These are phyloP conservation scores for Ceratocystis eucalypticola DNA, from an alignment of 2,329 filamentous ascomycete genomes.

Conservation along the genomic window DNA sequence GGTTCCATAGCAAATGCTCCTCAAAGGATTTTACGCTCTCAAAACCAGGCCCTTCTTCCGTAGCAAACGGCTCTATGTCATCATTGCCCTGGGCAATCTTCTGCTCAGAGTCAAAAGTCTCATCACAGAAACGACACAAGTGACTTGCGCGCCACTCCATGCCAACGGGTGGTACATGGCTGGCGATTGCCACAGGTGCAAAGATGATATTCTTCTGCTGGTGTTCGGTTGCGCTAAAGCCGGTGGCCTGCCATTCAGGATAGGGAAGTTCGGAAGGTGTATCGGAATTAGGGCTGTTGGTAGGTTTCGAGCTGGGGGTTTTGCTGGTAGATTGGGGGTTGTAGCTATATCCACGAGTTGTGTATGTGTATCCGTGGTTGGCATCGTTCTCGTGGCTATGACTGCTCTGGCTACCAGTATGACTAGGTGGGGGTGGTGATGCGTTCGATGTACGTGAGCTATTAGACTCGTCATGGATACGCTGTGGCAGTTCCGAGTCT, in stretches of 20 bases:
- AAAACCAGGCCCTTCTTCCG: slow-evolving; percentile 37
- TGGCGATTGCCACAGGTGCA: slow-evolving; percentile 44
- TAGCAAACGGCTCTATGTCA: slow-evolving; percentile 38
- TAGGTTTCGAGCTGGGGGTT: background rate
- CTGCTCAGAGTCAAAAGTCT: slow-evolving; percentile 33
- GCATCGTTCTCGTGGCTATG: background rate
- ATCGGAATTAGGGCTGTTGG: slow-evolving; percentile 22
- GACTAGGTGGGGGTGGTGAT: slow-evolving; percentile 18
- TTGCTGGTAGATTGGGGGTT: slow-evolving; percentile 8
- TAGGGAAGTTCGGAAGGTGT: slow-evolving; percentile 19
- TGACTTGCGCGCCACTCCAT: slow-evolving; percentile 41
- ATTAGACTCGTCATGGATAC: background rate
- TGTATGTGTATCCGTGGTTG: background rate
- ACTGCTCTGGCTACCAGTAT: background rate
- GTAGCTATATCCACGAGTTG: slow-evolving; percentile 1
- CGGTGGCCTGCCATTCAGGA: slow-evolving; percentile 41
- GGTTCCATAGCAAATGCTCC: slow-evolving; percentile 45
- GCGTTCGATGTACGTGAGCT: slow-evolving; percentile 7
- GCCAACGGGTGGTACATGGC: slow-evolving; percentile 38
- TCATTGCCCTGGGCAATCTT: slow-evolving; percentile 32
- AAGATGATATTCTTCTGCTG: slow-evolving; percentile 41
- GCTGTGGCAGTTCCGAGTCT: slow-evolving; percentile 8
- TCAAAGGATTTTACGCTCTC: slow-evolving; percentile 36
- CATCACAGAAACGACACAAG: slow-evolving; percentile 44
- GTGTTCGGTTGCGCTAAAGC: slow-evolving; percentile 29